Base-by-base conservation (phyloP, 225 moss, liverwort and hornwort species). In the Pseudoscleropodium purum region DNA sequence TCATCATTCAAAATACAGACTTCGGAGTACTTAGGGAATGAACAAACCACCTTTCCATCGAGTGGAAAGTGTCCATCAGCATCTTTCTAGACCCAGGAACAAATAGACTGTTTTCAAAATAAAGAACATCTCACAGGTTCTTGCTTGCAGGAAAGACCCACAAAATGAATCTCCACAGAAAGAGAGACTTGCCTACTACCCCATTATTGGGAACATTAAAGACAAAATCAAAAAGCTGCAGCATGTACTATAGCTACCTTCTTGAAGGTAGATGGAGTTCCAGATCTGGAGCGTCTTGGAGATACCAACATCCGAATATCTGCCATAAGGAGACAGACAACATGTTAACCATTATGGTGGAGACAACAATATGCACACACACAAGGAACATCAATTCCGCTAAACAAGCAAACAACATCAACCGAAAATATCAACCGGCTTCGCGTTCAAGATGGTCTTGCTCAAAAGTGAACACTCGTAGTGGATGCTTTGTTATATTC, bases 21-120 rank as follows among this genome's bases (percentile, higher is more conserved):
- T 68, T 37, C 23, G 4, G 7, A 21, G 13, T 23, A 21, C 13
- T 23, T n/a, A 23, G 0, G 7, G n/a, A 7, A 68, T 68, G n/a
- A 68, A 7, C 21, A 37, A 37, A 68, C 13, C 4, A n/a, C 13
- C 23, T 23, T n/a, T 13, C 2, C 2, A 5, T 68, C n/a, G 7
- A 4, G 1, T 23, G 12, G 23, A 23, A 68, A n/a, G 4, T 7
- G 6, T n/a, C 13, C 68, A 68, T 68, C 12, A 21, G 10, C 67
- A 68, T n/a, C n/a, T 69, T n/a, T 69, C 13, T 69, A 0, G n/a
- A n/a, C 4, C 13, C 6, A n/a, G 0, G n/a, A 21, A n/a, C 23
- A 69, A 69, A 23, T 7, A n/a, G 13, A 23, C 24, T n/a, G 13
- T 69, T n/a, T 69, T 13, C 23, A 23, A 3, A 4, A 23, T 11